Evolutionary conservation across 2,329 filamentous ascomycete species (phyloP), one percentile per base, ranked within the genome.

Genomic region (Paraphaeosphaeria minitans): DNA sequence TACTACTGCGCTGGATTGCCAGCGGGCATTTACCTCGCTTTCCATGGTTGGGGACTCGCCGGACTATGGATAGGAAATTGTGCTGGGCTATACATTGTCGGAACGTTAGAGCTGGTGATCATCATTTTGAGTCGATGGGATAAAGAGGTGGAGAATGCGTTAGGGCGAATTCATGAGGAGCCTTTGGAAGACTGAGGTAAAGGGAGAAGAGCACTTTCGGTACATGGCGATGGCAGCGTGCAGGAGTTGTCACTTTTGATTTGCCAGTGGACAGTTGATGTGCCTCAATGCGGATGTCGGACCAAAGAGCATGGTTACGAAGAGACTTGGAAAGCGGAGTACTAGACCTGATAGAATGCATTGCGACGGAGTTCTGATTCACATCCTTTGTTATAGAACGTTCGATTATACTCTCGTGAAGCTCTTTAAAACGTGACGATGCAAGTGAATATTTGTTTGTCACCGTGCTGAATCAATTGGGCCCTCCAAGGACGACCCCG

Each of bases 31-130:
- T 95, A 86, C 78, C 85, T 96, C 31, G 92, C 92, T 1, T 95
- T 95, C 67, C 86, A 95, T 70, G 91, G 91, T 19, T 95, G 91
- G 91, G 92, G 92, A 0, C 79, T 96, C 1, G 82, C 83, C 19
- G 92, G 92, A 0, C 78, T 96, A 16, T 96, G 92, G 92, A 80
- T 95, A 35, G 92, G 91, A 16, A 91, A 94, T 72, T 93, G 90
- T 69, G 87, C 78, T 57, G 77, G 77, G 10, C 63, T 96, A 33
- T 96, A 93, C 71, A 79, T 95, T 22, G 92, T 96, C 0, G 92
- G 92, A n/a, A 53, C 51, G 13, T 13, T 53, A 27, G 51, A 53
- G 41, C 14, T 53, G 13, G 13, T 53, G 2, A 31, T 53, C 35
- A 53, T 53, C 27, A 22, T 46, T 41, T 29, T 53, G 13, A 53